Base-by-base conservation (phyloP, 2,329 filamentous ascomycete genomes). In the Parastagonospora nodorum region DNA sequence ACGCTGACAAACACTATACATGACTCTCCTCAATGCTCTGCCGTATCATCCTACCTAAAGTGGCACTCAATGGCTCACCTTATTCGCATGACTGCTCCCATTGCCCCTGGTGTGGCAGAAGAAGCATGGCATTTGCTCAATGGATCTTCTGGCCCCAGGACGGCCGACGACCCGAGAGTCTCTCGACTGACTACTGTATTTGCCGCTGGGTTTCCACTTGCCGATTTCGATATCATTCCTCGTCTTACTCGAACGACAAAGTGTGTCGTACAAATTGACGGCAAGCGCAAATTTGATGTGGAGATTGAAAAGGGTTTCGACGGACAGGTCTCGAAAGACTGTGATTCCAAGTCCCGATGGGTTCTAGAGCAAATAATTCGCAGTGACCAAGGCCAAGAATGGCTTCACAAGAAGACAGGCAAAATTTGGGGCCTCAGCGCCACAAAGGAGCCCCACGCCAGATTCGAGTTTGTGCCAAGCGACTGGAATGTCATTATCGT, bases 81-180 rank as follows among this genome's bases (percentile, higher is more conserved):
- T 8, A 69, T 93, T 35, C 84, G 84, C 42, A 84, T 96, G 76
- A 78, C 92, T 61, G 88, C 90, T 0, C 92, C 92, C 4, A 85
- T 96, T 45, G 84, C 89, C 0, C 92, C 92, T 0, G 89, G 88
- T 0, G 85, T 94, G 51, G 82, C 90, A 1, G 90, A 93, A 61
- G 90, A 96, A 75, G 89, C 86, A 71, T 95, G 89, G 89, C 79
- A 82, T 54, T 63, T 82, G 2, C 78, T 92, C 3, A 45, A 64
- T n/a, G 15, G 66, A n/a, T 48, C 19, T 42, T 33, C 10, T 16
- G n/a, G 9, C 44, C 46, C n/a, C 58, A n/a, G 15, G 1, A 10
- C 46, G 44, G 16, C 52, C 5, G 5, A 30, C 12, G 11, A 28
- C 5, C 12, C 9, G 39, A 7, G n/a, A 42, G 27, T 14, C 14